phyloP scores from a whole-genome alignment of 352 stramenopile species.

The Globisporangium splendens region DNA sequence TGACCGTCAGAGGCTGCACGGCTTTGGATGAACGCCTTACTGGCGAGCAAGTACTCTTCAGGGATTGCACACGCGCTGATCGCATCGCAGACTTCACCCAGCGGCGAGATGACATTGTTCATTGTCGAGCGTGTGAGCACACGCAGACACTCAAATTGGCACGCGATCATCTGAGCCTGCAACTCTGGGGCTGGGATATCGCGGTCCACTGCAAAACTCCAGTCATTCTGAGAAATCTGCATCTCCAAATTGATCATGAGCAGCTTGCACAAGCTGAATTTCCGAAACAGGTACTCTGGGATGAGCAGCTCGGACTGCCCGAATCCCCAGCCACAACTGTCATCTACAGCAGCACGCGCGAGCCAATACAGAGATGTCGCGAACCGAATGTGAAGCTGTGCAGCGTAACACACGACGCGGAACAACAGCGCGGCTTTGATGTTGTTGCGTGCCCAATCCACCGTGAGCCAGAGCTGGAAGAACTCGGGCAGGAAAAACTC shows the following conservation, averaged over 20 bases:
- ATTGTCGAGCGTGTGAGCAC: constrained; percentile 34
- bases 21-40: constrained; percentile 20
- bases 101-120: constrained; percentile 24
- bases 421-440: constrained; percentile 76
- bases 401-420: constrained; percentile 65
- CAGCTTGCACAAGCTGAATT: constrained; percentile 79
- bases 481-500: constrained; percentile 84
- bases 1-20: constrained; percentile 9
- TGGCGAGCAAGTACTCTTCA: constrained; percentile 36
- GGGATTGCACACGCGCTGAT: constrained; percentile 43
- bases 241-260: constrained; percentile 83
- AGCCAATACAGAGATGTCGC: constrained; percentile 81
- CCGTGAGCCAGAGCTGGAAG: constrained; percentile 82
- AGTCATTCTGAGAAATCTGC: constrained; percentile 62
- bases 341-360: constrained; percentile 67
- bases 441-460: constrained; percentile 71
- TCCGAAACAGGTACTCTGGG: constrained; percentile 69
- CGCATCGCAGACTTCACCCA: constrained; percentile 62
- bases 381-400: constrained; percentile 74
- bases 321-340: constrained; percentile 79
- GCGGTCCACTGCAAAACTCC: constrained; percentile 54
- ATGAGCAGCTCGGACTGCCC: constrained; percentile 73
- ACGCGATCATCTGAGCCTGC: constrained; percentile 58
- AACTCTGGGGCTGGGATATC: constrained; percentile 61
- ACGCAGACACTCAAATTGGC: constrained; percentile 58